Percentiles rank a stretch among this genome's conserved stretches.
Evolutionary conservation across 768 basidiomycete genomes (phyloP).

Genomic region (Amanita inopinata): DNA sequence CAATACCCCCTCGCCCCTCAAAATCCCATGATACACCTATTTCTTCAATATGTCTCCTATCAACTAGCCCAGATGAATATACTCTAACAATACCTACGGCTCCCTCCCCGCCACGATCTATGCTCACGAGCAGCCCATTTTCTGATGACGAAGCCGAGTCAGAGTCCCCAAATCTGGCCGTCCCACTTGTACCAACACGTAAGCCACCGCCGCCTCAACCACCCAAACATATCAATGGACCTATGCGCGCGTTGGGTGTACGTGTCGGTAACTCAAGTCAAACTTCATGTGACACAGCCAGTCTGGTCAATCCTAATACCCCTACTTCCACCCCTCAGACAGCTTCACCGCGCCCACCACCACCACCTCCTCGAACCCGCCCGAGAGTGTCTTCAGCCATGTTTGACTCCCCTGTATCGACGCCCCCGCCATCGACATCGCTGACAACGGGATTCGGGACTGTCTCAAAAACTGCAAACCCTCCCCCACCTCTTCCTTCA

Average conservation of each 20-base stretch:
- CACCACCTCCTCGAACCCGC: conserved; percentile 16
- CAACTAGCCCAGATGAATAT: conserved; percentile 3
- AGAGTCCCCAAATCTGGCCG: conserved; percentile 4
- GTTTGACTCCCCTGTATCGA: neutral
- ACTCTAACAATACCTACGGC: conserved; percentile 2
- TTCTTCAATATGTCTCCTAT: conserved; percentile 6
- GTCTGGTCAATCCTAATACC: neutral
- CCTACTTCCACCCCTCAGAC: neutral
- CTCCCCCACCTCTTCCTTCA: conserved; percentile 14
- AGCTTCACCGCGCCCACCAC: conserved; percentile 22
- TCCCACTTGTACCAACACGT: conserved; percentile 15
- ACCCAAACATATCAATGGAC: conserved; percentile 5
- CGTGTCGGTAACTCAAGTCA: conserved; percentile 28
- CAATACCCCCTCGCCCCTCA: conserved; percentile 16
- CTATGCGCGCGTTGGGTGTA: conserved; percentile 13
- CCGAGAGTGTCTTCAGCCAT: conserved; percentile 11
- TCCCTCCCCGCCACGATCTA: conserved; percentile 9
- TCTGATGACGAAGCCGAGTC: conserved; percentile 15
- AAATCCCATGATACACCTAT: conserved; percentile 11
- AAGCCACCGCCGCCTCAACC: conserved; percentile 7
- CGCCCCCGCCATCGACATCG: conserved; percentile 15
- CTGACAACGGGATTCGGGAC: conserved; percentile 14
- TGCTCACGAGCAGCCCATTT: conserved; percentile 11
- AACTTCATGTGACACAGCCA: conserved; percentile 26
- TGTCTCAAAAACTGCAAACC: conserved; percentile 13